phyloP scores from a whole-genome alignment of 495 filamentous ascomycete species.

The Daldinia caldariorum region DNA sequence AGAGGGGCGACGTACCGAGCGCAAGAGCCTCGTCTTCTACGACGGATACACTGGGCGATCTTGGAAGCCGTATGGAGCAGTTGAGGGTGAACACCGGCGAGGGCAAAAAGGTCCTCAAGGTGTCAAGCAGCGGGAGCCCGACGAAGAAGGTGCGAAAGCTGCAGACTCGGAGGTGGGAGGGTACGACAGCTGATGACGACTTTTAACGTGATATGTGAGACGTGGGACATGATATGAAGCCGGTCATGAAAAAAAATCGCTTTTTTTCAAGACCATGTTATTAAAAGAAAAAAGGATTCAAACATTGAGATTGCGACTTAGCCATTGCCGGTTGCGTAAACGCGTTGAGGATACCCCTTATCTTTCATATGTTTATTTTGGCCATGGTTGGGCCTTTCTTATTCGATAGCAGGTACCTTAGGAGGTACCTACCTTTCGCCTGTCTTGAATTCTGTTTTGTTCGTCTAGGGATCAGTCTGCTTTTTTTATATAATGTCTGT shows the following conservation, averaged over 20 bases:
- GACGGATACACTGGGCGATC: constrained; percentile 19
- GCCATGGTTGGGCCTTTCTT: constrained; percentile 7
- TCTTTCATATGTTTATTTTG: constrained; percentile 1
- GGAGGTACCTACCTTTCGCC: background rate
- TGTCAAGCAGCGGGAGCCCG: constrained; percentile 41
- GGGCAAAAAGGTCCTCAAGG: constrained; percentile 40
- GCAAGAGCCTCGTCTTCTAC: constrained; percentile 26
- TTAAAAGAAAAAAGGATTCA: background rate
- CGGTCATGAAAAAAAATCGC: background rate
- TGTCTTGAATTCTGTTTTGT: background rate
- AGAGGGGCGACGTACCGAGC: constrained; percentile 51
- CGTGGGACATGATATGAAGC: background rate
- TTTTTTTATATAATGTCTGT: background rate
- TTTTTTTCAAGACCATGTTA: background rate
- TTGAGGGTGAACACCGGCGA: constrained; percentile 40
- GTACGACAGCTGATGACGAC: constrained; percentile 48
- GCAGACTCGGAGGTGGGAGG: constrained; percentile 51
- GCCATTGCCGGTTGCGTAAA: background rate
- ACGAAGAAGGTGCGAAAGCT: constrained; percentile 57
- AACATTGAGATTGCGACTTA: background rate
- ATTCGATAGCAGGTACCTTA: no score
- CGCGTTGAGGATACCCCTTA: constrained; percentile 44
- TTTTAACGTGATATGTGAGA: constrained; percentile 43
- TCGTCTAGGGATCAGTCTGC: background rate
- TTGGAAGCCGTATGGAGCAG: constrained; percentile 45